Evolutionary conservation across 2,329 filamentous ascomycete species (phyloP), one percentile per base, ranked within the genome.

Genomic region (Zarea fungicola): DNA sequence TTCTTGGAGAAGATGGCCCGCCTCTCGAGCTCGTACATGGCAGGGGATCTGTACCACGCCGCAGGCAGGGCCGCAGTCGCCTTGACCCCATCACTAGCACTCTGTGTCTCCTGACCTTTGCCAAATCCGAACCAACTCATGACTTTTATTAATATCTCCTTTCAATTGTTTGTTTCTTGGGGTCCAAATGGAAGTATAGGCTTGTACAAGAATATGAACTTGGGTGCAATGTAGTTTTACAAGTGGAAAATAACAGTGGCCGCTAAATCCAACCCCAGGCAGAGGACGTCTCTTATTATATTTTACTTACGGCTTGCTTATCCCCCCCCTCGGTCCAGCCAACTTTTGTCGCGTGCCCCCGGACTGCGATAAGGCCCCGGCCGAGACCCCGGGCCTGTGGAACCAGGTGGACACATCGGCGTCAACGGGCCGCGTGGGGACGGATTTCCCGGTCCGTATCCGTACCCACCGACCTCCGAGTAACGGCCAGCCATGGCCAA

Each of bases 1-100:
- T 74, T 73, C 55, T 70, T 69, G 32, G 77, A 81, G 60, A 80
- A 81, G 58, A 80, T 76, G 37, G 76, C 74, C 13, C 77, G 71
- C 21, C 74, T 65, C 59, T 81, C 78, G 1, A 81, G 73, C 57
- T 80, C 70, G 55, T 76, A 80, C 67, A 81, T 75, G 52, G 73
- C 71, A n/a, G 65, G 61, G 5, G 72, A 74, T 11, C 64, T 70
- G 60, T 61, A 61, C 57, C 57, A 61, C 2, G 57, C 49, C 3
- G 58, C 55, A 14, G 58, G 59, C 13, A 61, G 54, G 14, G 58
- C 58, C 22, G 50, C 46, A 14, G 34, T 35, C 2, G 55, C 34
- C 18, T 52, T 51, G 23, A 48, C 34, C 22, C 52, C 52, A 14
- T 13, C 9, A 13, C 29, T 34, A 13, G 34, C 46, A 10, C 16